Evolutionary conservation across 148 eudicot genomes (phyloP).

Genomic region (Cornus florida): DNA sequence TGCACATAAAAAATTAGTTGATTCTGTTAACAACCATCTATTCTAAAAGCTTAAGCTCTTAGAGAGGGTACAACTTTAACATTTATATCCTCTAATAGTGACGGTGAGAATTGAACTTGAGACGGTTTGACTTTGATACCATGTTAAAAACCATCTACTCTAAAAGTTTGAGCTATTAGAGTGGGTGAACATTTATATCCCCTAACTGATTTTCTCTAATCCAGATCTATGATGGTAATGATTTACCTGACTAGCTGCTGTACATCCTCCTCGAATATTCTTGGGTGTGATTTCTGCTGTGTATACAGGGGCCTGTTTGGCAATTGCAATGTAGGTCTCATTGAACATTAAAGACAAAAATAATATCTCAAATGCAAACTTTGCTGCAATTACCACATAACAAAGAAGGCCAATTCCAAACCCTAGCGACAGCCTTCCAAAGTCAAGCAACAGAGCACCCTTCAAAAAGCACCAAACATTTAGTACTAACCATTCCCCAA

Average conservation of each 20-base stretch:
- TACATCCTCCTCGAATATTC: constrained; percentile 47
- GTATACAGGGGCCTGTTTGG: constrained; percentile 44
- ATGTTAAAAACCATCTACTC: too few relatives aligned
- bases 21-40: too few relatives aligned
- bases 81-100: too few relatives aligned
- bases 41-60: too few relatives aligned
- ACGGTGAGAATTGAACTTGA: too few relatives aligned
- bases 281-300: constrained; percentile 55
- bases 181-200: too few relatives aligned
- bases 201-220: not conserved
- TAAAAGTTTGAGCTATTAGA: too few relatives aligned
- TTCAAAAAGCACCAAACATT: constrained; percentile 17
- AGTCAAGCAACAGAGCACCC: constrained; percentile 47
- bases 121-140: too few relatives aligned
- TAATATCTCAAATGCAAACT: not conserved
- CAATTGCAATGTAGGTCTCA: not conserved
- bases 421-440: constrained; percentile 50
- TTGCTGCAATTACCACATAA: constrained; percentile 36
- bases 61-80: too few relatives aligned
- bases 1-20: not conserved
- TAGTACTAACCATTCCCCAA: not conserved
- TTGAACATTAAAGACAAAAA: not conserved
- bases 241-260: constrained; percentile 25
- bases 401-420: constrained; percentile 34
- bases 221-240: not conserved